phyloP scores from a whole-genome alignment of 2,329 filamentous ascomycete species.

The Teratosphaeria viscida region DNA sequence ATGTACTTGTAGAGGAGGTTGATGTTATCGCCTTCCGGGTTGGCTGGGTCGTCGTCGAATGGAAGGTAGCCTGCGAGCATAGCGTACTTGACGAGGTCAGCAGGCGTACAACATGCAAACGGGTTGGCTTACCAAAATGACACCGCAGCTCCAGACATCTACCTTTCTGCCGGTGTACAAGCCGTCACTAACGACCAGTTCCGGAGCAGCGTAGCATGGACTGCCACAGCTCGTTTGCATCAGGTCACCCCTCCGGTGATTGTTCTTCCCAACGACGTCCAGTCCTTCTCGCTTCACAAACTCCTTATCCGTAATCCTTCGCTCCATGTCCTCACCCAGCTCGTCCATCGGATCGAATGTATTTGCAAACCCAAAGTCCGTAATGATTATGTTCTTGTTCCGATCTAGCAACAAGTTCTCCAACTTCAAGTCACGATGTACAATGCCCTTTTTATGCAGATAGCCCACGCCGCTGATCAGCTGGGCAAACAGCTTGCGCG shows the following conservation, averaged over 20 bases:
- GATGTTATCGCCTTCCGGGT: conserved; percentile 97
- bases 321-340: conserved; percentile 79
- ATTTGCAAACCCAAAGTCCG: conserved; percentile 97
- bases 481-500: conserved; percentile 85
- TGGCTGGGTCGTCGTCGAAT: conserved; percentile 95
- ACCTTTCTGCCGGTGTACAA: conserved; percentile 96
- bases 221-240: conserved; percentile 99
- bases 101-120: not conserved
- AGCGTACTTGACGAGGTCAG: conserved; percentile 60
- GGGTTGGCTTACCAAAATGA: conserved; percentile 69
- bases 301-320: conserved; percentile 75
- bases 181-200: conserved; percentile 93
- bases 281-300: conserved; percentile 79
- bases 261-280: conserved; percentile 56
- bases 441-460: conserved; percentile 95
- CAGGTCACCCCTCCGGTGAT: conserved; percentile 74
- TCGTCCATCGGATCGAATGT: conserved; percentile 88
- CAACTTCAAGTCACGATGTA: conserved; percentile 91
- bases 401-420: conserved; percentile 92
- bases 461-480: conserved; percentile 94
- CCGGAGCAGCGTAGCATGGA: conserved; percentile 93
- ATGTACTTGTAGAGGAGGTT: conserved; percentile 99
- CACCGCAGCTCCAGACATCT: conserved; percentile 98
- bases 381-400: conserved; percentile 98
- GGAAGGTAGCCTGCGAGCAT: conserved; percentile 97